These are phyloP conservation scores for Lunasporangiospora selenospora DNA, from an alignment of 192 early-diverging fungal species.

Conservation along the genomic window DNA sequence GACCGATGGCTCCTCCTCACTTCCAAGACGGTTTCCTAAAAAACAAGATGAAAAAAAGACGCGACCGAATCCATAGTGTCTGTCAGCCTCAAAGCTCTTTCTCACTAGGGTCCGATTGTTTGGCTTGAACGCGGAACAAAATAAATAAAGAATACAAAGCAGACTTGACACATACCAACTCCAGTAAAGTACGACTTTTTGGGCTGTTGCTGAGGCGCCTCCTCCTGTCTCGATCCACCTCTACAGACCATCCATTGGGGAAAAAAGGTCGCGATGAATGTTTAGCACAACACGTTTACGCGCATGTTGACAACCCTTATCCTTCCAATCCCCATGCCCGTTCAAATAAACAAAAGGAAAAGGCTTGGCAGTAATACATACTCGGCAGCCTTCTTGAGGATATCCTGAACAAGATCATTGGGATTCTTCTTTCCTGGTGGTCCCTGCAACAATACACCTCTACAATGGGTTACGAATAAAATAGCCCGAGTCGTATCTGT, in stretches of 20 bases:
- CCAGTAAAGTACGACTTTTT: slow-evolving; percentile 35
- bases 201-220: slow-evolving; percentile 25
- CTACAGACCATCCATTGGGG: slow-evolving; percentile 1
- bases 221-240: slow-evolving; percentile 27
- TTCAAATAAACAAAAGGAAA: neutral
- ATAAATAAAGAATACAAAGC: no score
- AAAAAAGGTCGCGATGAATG: neutral
- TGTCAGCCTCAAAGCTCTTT: neutral
- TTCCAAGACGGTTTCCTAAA: slow-evolving; percentile 56
- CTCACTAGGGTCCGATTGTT: no score
- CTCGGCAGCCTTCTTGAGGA: slow-evolving; percentile 79
- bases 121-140: no score
- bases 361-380: no score
- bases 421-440: slow-evolving; percentile 54
- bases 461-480: slow-evolving; percentile 11
- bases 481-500: neutral
- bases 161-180: slow-evolving; percentile 34
- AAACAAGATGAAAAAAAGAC: neutral
- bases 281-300: neutral
- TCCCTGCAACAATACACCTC: slow-evolving; percentile 57
- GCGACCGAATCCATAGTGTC: neutral
- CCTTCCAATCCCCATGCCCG: neutral
- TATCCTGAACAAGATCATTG: slow-evolving; percentile 73
- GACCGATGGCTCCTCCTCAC: slow-evolving; percentile 58
- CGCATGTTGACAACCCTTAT: neutral